These are phyloP conservation scores for Phytophthora citrophthora DNA, from an alignment of 352 stramenopile species.

Conservation along the genomic window DNA sequence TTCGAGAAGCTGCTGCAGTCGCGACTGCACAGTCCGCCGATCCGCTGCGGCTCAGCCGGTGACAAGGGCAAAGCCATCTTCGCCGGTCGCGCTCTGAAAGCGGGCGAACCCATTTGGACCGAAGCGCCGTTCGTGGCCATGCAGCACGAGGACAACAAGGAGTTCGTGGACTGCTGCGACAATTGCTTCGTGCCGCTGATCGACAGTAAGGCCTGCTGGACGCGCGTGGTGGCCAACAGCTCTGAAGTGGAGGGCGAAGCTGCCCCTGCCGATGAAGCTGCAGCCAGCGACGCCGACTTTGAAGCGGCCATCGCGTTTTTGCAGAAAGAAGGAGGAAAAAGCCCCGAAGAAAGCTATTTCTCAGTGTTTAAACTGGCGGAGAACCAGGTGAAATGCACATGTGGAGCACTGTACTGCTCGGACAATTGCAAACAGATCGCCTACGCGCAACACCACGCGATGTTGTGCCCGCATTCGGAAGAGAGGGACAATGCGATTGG, in stretches of 20 bases:
- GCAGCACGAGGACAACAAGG: conserved; percentile 84
- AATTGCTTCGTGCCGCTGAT: conserved; percentile 84
- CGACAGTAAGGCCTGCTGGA: conserved; percentile 66
- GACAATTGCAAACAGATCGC: conserved; percentile 68
- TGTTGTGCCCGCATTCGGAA: conserved; percentile 70
- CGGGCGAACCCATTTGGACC: conserved; percentile 78
- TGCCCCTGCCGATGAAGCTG: conserved; percentile 49
- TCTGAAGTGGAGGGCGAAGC: conserved; percentile 47
- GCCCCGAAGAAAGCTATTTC: conserved; percentile 74
- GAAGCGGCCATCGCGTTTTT: conserved; percentile 62
- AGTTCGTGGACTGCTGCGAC: conserved; percentile 80
- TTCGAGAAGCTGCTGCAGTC: conserved; percentile 66
- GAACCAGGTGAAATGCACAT: conserved; percentile 64
- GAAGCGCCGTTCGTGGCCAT: conserved; percentile 78
- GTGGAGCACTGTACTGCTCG: conserved; percentile 89
- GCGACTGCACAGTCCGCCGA: conserved; percentile 56
- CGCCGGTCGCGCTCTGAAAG: conserved; percentile 53
- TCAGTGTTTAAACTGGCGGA: conserved; percentile 65
- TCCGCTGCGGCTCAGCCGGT: conserved; percentile 56
- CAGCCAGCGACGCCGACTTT: conserved; percentile 58
- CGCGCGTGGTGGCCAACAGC: conserved; percentile 48
- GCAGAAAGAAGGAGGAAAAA: conserved; percentile 71
- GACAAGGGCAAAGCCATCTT: conserved; percentile 81
- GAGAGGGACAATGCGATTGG: conserved; percentile 68
- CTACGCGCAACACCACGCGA: conserved; percentile 77